Evolutionary conservation across 2,329 filamentous ascomycete genomes (phyloP).

Genomic region (Calonectria montana): DNA sequence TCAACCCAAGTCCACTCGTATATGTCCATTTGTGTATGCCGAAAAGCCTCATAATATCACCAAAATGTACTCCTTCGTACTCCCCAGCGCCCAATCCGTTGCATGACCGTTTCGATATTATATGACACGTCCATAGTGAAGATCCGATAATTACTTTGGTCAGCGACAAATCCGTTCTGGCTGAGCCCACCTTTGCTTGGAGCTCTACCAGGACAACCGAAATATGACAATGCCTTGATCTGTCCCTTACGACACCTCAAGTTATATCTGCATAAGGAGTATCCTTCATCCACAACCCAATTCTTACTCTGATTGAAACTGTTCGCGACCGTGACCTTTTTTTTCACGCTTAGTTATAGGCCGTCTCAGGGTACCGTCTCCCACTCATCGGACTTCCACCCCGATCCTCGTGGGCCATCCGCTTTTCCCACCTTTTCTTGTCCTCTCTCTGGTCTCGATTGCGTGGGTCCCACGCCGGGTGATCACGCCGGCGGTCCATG

Average conservation of each 20-base stretch:
- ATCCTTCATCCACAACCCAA: neutral
- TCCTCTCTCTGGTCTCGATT: slow-evolving; percentile 49
- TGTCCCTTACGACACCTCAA: neutral
- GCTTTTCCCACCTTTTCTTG: slow-evolving; percentile 50
- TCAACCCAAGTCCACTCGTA: neutral
- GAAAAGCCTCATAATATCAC: too few species aligned
- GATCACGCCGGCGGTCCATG: slow-evolving; percentile 55
- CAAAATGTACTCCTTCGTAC: neutral
- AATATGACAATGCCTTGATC: neutral
- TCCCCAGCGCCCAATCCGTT: neutral
- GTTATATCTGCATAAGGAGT: neutral
- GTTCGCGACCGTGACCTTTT: neutral
- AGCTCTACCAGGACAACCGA: neutral
- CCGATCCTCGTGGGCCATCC: slow-evolving; percentile 46
- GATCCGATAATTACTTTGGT: neutral
- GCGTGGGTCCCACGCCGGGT: slow-evolving; percentile 48
- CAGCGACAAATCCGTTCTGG: neutral
- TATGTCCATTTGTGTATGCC: neutral
- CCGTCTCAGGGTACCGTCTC: slow-evolving; percentile 53
- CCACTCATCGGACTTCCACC: slow-evolving; percentile 48
- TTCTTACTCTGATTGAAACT: neutral
- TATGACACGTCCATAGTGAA: neutral
- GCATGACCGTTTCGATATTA: neutral
- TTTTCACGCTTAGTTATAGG: slow-evolving; percentile 40
- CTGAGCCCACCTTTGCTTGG: neutral